These are phyloP conservation scores for Citrullus mucosospermus DNA, from an alignment of 306 rosid genomes.

Conservation along the genomic window DNA sequence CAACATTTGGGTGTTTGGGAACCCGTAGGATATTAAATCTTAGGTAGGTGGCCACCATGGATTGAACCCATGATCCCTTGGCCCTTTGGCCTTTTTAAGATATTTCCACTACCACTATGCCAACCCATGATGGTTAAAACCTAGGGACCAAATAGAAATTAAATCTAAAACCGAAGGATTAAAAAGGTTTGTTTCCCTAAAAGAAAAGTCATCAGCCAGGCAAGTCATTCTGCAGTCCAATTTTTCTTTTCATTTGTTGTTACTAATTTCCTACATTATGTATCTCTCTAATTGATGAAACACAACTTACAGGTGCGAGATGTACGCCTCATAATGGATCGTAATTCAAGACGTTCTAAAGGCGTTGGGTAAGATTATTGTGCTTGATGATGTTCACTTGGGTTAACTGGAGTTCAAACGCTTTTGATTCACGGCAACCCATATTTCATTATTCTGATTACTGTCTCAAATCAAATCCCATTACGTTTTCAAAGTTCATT, in stretches of 20 bases:
- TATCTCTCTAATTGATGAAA: neutral
- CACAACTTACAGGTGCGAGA: slow-evolving; percentile 68
- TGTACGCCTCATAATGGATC: slow-evolving; percentile 96
- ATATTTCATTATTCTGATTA: neutral
- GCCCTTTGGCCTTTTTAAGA: too few species aligned
- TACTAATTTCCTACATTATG: neutral
- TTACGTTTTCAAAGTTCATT: neutral
- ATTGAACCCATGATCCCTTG: too few species aligned
- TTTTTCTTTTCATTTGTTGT: neutral
- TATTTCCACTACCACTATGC: too few species aligned
- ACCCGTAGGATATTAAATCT: too few species aligned
- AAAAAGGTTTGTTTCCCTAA: too few species aligned
- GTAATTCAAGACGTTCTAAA: slow-evolving; percentile 92
- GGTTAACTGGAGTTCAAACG: neutral
- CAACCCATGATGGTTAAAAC: too few species aligned
- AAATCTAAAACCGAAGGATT: too few species aligned
- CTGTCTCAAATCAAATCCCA: neutral
- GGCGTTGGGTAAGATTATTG: slow-evolving; percentile 77
- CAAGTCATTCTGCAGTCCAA: neutral
- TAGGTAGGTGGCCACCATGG: too few species aligned
- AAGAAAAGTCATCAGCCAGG: neutral
- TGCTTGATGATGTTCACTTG: neutral
- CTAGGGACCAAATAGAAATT: too few species aligned
- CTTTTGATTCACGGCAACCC: neutral
- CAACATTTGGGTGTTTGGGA: too few species aligned